phyloP scores from a whole-genome alignment of 2,329 filamentous ascomycete genomes.

The Trichoderma hamatum region DNA sequence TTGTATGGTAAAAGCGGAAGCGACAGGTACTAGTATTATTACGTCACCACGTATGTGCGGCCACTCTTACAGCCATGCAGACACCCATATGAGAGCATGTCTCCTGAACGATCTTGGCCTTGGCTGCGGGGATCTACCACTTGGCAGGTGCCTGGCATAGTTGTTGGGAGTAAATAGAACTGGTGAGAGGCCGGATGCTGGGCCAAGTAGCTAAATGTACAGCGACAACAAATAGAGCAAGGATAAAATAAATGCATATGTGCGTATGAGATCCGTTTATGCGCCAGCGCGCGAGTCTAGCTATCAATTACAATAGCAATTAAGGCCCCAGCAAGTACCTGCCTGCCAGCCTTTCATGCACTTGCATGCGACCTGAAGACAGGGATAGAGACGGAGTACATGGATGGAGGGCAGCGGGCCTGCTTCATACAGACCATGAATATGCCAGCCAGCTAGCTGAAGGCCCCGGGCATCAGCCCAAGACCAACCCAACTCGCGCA shows the following conservation, averaged over 20 bases:
- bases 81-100: background rate
- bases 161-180: background rate
- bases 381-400: too few relatives aligned
- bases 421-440: background rate
- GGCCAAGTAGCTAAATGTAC: background rate
- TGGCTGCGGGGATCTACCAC: conserved; percentile 7
- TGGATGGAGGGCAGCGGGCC: background rate
- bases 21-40: background rate
- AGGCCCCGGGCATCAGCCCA: background rate
- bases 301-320: background rate
- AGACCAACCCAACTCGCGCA: background rate
- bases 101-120: conserved; percentile 17
- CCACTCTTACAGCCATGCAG: background rate
- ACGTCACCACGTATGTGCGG: background rate
- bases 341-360: background rate
- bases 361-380: conserved; percentile 3
- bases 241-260: background rate
- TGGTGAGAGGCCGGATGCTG: background rate
- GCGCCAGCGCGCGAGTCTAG: background rate
- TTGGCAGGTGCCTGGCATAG: conserved; percentile 5
- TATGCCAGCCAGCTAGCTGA: background rate
- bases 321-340: background rate
- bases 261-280: background rate
- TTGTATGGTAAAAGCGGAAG: conserved; percentile 24
- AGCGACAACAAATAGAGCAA: conserved; percentile 8